Evolutionary conservation across 1,139 yeast genomes (phyloP), one percentile per base, ranked within the genome.

Genomic region (Blastobotrys ciferrii): DNA sequence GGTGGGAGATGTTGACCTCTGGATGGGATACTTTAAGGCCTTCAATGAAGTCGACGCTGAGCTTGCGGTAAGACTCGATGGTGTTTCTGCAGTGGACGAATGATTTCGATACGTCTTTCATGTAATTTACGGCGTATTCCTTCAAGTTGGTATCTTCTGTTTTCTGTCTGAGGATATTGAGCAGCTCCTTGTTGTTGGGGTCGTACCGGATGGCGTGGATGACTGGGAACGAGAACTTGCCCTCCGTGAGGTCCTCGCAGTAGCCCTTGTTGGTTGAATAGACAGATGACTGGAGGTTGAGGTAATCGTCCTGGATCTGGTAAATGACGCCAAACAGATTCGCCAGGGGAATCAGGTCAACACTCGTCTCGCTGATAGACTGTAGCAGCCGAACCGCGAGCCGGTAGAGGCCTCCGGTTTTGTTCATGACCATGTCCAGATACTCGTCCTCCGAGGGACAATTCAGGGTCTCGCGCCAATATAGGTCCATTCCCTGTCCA

Each of bases 231-330:
- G 95, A 84, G 52, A 85, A 78, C 66, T 89, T 91, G 0, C 97
- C 97, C 64, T 89, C 97, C 0, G 89, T 78, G 35, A 89, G 74
- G 62, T 89, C 97, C 58, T 89, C 96, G 46, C 95, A 88, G 48
- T 77, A 80, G 0, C 96, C 96, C 65, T 89, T 88, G 71, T 82
- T 80, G 32, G 74, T 72, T 13, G 73, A 67, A 67, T 86, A 82
- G 28, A 47, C 57, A 17, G 67, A 69, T 50, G 79, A 80, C 23
- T 74, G 74, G 46, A 87, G 67, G 61, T 87, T 87, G 55, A 85
- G 67, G 57, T 82, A 82, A 63, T 88, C 96, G 62, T 89, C 97
- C 56, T 87, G 75, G 38, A 89, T 76, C 64, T 89, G 98, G 65
- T 87, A 89, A 12, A 87, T 71, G 14, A 87, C 75, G 0, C 97